Evolutionary conservation across 257 asterid genomes (phyloP).

Genomic region (Fraxinus cuspidata): DNA sequence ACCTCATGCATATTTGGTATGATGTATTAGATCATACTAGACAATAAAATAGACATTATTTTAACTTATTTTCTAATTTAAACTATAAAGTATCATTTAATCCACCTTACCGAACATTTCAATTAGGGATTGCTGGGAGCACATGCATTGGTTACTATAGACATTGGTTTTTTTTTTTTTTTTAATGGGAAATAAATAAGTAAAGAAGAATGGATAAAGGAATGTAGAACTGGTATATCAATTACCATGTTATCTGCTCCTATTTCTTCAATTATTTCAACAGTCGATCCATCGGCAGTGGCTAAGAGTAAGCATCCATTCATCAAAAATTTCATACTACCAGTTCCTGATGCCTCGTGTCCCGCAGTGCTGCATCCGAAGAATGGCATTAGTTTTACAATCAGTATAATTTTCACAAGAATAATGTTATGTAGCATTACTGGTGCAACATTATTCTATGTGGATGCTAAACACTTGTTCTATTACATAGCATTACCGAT

Average conservation of each 20-base stretch:
- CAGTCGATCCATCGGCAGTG: constrained; percentile 54
- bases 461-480: neutral
- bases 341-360: constrained; percentile 63
- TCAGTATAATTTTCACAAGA: neutral
- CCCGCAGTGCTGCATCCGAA: constrained; percentile 47
- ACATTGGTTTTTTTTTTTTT: neutral
- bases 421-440: too few species aligned
- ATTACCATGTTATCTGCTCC: constrained; percentile 56
- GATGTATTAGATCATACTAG: neutral
- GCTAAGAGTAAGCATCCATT: constrained; percentile 56
- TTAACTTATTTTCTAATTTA: neutral
- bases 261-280: constrained; percentile 51
- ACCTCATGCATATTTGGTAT: neutral
- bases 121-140: neutral
- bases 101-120: neutral
- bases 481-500: neutral
- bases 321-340: constrained; percentile 60
- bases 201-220: neutral
- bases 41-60: neutral
- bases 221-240: neutral
- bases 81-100: neutral
- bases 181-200: neutral
- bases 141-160: neutral
- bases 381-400: neutral
- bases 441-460: neutral